Base-by-base conservation (phyloP, 1,284 basidiomycete species). In the Phylloboletellus chloephorus region DNA sequence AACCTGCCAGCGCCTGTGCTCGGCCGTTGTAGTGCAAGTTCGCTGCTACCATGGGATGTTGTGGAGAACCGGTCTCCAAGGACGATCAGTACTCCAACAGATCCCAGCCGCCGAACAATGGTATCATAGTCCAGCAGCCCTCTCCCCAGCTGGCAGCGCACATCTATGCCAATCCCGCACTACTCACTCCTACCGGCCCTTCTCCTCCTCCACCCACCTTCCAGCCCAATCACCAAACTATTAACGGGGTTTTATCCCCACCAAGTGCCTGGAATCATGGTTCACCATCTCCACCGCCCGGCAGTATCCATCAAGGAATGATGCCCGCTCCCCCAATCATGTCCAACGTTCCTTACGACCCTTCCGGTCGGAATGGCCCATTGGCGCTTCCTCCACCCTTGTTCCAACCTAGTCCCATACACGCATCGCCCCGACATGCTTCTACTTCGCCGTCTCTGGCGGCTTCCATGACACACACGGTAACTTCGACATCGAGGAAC, bases 111-210 rank as follows among this genome's bases (percentile, higher is more conserved):
- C 47, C 39, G 39, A 31, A 47, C 41, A 46, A 35, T 1, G 53
- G 49, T 23, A 16, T 65, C 24, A 53, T 79, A n/a, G 69, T 53
- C 21, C 72, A 74, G 24, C 82, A 85, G 48, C 82, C 82, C 2
- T 51, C 50, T 0, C 61, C 62, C 8, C 67, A 70, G 11, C 65
- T 68, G 2, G 30, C 45, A 7, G 47, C 60, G 5, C 53, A 57
- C 7, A 34, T 54, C 7, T 45, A 48, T 7, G 61, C 60, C 15
- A 62, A 64, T 30, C 39, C 48, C 0, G 35, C 46, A 0, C 19
- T 57, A 3, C 39, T 62, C 2, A 29, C 55, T 0, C 29, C 50
- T 0, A 35, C 47, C 7, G 54, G 49, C 6, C 57, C 61, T 5
- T 59, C 65, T 1, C 58, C 60, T 2, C 57, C 63, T 0, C 59